Percentiles rank a stretch among this genome's conserved stretches.
These are phyloP conservation scores for Cutaneotrichosporon cutaneum DNA, from an alignment of 1,284 basidiomycete genomes.

Conservation along the genomic window DNA sequence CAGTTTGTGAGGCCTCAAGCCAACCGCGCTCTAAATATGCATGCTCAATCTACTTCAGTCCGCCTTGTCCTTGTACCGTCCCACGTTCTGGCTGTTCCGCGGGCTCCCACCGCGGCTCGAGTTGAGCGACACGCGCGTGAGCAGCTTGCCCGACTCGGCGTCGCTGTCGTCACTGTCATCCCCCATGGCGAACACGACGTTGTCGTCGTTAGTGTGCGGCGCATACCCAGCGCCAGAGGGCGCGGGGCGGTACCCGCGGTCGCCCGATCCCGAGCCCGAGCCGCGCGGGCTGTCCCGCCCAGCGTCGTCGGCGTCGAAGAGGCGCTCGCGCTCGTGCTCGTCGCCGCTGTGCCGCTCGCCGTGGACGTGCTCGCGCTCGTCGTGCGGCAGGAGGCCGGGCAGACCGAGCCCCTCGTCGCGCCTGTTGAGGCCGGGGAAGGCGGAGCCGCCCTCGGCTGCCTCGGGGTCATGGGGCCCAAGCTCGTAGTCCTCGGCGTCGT, in stretches of 20 bases:
- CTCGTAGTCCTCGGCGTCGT: slow-evolving; percentile 90
- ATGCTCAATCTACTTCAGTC: not conserved
- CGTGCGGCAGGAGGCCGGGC: slow-evolving; percentile 10
- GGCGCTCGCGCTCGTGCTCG: slow-evolving; percentile 16
- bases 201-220: slow-evolving; percentile 60
- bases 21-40: not conserved
- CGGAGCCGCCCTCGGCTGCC: not conserved
- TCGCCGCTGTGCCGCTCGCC: slow-evolving; percentile 11
- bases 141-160: slow-evolving; percentile 12
- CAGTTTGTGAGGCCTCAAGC: too few species aligned
- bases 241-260: not conserved
- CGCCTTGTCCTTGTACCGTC: slow-evolving; percentile 1
- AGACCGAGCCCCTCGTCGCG: not conserved
- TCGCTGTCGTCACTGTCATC: slow-evolving; percentile 56
- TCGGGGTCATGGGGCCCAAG: slow-evolving; percentile 65
- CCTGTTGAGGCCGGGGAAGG: slow-evolving; percentile 1
- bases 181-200: slow-evolving; percentile 83
- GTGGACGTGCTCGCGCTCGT: slow-evolving; percentile 13
- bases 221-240: slow-evolving; percentile 14
- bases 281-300: not conserved
- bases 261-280: not conserved
- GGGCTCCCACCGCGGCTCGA: slow-evolving; percentile 3
- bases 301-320: not conserved
- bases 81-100: not conserved
- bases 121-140: slow-evolving; percentile 9